These are phyloP conservation scores for barley (Hordeum vulgare) DNA, from an alignment of 176 grass and related monocot genomes.

Conservation along the genomic window MorexV3_pseudomolecules_assembly NC_058519.1:623099633-623100132, in stretches of 20 bases:
- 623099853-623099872: not conserved
- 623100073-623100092: conserved; percentile 1
- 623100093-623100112: not conserved
- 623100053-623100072: conserved; percentile 3
- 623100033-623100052: conserved; percentile 3
- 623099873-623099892: not conserved
- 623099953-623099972: not conserved
- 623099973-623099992: not conserved
- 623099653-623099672: no score
- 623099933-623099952: not conserved
- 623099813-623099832: not conserved
- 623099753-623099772: conserved; percentile 7
- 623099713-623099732: not conserved
- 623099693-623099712: not conserved
- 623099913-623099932: not conserved
- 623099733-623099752: conserved; percentile 3
- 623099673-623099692: not conserved
- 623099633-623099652: not conserved
- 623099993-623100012: conserved; percentile 9
- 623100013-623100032: conserved; percentile 5
- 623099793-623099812: not conserved
- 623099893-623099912: not conserved
- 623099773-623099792: conserved; percentile 11
- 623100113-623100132: no score
- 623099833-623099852: conserved; percentile 3